phyloP scores from a whole-genome alignment of 257 asterid species.

The Anisodus tanguticus region DNA sequence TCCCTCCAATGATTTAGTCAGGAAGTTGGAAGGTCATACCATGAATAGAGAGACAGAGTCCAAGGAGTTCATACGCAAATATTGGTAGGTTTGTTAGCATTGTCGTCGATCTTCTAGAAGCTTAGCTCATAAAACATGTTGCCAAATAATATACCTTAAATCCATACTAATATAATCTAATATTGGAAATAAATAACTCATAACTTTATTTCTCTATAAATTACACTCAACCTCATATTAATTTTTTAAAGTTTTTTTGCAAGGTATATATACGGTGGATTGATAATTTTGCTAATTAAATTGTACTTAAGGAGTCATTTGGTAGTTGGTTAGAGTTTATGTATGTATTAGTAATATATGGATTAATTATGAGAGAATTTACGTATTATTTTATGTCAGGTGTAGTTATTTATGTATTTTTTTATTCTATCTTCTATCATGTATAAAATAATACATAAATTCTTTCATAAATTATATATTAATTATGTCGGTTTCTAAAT shows the following conservation, averaged over 20 bases:
- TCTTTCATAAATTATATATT: too few relatives aligned
- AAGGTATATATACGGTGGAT: neutral
- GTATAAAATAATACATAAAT: too few relatives aligned
- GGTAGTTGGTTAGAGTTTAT: too few relatives aligned
- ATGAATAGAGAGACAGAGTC: constrained; percentile 30
- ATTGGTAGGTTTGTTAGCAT: constrained; percentile 41
- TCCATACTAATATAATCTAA: neutral
- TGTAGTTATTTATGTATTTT: too few relatives aligned
- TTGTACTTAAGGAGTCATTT: neutral
- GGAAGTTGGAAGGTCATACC: constrained; percentile 22
- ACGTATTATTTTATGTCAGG: too few relatives aligned
- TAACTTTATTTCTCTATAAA: neutral
- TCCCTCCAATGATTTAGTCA: constrained; percentile 46
- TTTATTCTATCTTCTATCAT: too few relatives aligned
- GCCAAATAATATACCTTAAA: neutral
- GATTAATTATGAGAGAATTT: too few relatives aligned
- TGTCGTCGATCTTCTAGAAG: constrained; percentile 45
- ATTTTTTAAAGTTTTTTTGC: neutral
- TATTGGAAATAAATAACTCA: constrained; percentile 16
- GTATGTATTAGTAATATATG: too few relatives aligned
- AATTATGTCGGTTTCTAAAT: too few relatives aligned
- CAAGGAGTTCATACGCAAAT: constrained; percentile 31
- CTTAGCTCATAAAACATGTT: neutral
- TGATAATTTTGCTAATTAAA: neutral
- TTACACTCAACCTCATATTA: neutral